phyloP scores from a whole-genome alignment of 140 eudicot species.

The Senecio squalidus region DNA sequence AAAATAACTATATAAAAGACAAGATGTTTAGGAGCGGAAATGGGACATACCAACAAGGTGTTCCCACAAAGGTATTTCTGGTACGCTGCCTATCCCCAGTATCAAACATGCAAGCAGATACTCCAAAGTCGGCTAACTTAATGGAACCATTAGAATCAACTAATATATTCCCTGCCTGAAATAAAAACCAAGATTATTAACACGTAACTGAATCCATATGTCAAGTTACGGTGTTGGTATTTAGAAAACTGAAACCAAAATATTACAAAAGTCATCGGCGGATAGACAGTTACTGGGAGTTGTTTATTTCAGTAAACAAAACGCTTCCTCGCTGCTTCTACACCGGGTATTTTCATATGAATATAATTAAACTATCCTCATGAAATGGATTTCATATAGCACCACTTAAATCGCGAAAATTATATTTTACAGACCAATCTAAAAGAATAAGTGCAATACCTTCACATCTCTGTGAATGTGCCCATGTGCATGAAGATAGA shows the following conservation, averaged over 20 bases:
- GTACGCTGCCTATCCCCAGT: constrained; percentile 93
- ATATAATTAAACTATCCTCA: neutral
- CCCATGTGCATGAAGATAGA: constrained; percentile 90
- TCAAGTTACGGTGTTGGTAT: neutral
- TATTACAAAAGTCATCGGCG: neutral
- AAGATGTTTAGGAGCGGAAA: neutral
- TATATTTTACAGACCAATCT: neutral
- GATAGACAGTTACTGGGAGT: neutral
- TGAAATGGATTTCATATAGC: neutral
- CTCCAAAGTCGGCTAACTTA: constrained; percentile 96
- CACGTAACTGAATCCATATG: constrained; percentile 1
- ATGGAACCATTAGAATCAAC: constrained; percentile 68
- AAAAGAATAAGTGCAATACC: constrained; percentile 38
- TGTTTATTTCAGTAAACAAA: neutral
- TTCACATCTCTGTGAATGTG: constrained; percentile 97
- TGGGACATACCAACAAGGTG: constrained; percentile 87
- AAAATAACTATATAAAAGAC: neutral
- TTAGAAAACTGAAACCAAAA: neutral
- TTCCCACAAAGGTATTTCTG: constrained; percentile 94
- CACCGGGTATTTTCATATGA: neutral
- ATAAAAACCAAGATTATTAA: constrained; percentile 13
- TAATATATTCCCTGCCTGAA: constrained; percentile 93
- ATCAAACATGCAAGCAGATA: constrained; percentile 95
- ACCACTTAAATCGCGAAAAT: neutral
- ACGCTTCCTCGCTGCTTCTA: no score